phyloP scores from a whole-genome alignment of 2,329 filamentous ascomycete genomes.

The Epichloe bromicola region DNA sequence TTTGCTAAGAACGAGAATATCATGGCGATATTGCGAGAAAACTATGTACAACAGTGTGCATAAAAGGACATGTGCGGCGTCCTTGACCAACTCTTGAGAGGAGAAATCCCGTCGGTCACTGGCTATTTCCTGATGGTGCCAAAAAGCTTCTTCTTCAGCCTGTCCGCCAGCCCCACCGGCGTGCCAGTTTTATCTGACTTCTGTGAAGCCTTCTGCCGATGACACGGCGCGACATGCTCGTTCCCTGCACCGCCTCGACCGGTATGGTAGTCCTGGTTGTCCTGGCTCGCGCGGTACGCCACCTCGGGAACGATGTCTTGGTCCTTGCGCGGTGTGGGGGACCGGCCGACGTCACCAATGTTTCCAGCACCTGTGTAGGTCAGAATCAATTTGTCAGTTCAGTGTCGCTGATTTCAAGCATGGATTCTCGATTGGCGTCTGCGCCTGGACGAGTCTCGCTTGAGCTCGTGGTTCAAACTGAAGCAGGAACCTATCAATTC shows the following conservation, averaged over 20 bases:
- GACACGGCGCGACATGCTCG: slow-evolving; percentile 26
- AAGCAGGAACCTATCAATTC: neutral
- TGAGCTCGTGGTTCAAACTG: neutral
- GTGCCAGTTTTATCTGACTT: slow-evolving; percentile 14
- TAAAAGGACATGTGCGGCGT: too few species aligned
- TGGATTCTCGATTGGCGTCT: neutral
- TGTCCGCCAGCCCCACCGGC: slow-evolving; percentile 37
- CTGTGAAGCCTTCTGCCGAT: slow-evolving; percentile 18
- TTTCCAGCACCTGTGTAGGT: slow-evolving; percentile 38
- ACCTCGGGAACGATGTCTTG: slow-evolving; percentile 38
- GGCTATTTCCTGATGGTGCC: slow-evolving; percentile 32
- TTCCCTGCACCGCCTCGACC: slow-evolving; percentile 50
- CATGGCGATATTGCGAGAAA: too few species aligned
- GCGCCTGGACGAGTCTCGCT: neutral
- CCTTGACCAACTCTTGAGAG: too few species aligned
- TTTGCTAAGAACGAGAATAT: too few species aligned
- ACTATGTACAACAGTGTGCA: too few species aligned
- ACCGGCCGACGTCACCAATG: slow-evolving; percentile 36
- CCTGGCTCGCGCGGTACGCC: slow-evolving; percentile 34
- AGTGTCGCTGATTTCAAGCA: too few species aligned
- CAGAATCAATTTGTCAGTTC: neutral
- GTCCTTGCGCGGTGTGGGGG: slow-evolving; percentile 31
- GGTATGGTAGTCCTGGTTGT: slow-evolving; percentile 39
- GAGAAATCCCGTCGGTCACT: too few species aligned
- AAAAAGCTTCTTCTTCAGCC: slow-evolving; percentile 43